These are phyloP conservation scores for Nematocida homosporus DNA, from an alignment of 371 early-diverging fungal species.

Conservation along the genomic window DNA sequence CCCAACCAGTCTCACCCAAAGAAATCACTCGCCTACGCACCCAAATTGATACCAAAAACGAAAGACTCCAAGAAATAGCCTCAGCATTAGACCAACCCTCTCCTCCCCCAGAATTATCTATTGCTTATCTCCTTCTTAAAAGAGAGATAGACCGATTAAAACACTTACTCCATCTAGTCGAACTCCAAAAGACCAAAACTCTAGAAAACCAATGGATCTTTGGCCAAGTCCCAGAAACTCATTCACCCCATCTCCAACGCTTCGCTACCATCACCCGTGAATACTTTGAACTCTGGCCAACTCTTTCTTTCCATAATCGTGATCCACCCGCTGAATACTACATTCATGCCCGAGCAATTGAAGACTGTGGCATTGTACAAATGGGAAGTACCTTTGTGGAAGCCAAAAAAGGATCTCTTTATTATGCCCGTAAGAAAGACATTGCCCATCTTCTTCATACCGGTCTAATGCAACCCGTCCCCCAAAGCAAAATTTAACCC, in stretches of 20 bases:
- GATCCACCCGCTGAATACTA: conserved; percentile 38
- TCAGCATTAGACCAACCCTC: conserved; percentile 6
- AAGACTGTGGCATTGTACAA: conserved; percentile 43
- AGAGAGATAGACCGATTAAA: conserved; percentile 45
- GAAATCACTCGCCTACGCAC: conserved; percentile 1
- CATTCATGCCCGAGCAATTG: conserved; percentile 23
- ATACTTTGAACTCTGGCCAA: conserved; percentile 16
- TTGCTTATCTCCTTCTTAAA: conserved; percentile 28
- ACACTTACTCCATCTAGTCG: conserved; percentile 12
- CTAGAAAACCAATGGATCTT: neutral
- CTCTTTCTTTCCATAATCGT: conserved; percentile 16
- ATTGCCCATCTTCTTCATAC: conserved; percentile 13
- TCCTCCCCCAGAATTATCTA: conserved; percentile 20
- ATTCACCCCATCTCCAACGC: neutral
- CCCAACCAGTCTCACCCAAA: neutral
- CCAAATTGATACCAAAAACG: conserved; percentile 27
- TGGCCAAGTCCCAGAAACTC: neutral
- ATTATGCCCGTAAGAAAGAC: conserved; percentile 46
- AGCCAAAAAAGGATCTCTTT: conserved; percentile 42
- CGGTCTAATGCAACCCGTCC: conserved; percentile 26
- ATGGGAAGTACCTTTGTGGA: conserved; percentile 45
- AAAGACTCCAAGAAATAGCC: conserved; percentile 1
- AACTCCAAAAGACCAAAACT: conserved; percentile 17
- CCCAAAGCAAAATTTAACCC: neutral
- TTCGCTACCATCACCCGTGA: conserved; percentile 27